These are phyloP conservation scores for Ilyonectria robusta DNA, from an alignment of 2,329 filamentous ascomycete species.

Conservation along the genomic window DNA sequence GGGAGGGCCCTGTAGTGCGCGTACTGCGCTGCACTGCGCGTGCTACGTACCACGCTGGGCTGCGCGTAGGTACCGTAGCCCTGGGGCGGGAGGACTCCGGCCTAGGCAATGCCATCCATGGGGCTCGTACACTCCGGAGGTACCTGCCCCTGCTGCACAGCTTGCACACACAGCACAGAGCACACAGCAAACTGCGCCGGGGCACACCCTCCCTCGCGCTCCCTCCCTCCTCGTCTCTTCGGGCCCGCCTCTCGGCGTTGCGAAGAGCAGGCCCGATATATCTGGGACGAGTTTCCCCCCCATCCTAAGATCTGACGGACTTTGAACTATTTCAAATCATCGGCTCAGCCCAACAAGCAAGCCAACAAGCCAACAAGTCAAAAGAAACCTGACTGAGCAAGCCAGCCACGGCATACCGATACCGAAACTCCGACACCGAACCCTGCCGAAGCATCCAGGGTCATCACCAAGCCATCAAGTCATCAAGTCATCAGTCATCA, in stretches of 20 bases:
- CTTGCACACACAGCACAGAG: neutral
- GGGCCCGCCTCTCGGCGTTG: slow-evolving; percentile 20
- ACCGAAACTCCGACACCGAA: slow-evolving; percentile 14
- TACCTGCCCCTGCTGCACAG: slow-evolving; percentile 9
- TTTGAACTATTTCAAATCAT: slow-evolving; percentile 29
- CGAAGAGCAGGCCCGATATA: slow-evolving; percentile 17
- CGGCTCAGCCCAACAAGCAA: slow-evolving; percentile 4
- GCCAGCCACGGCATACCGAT: slow-evolving; percentile 4
- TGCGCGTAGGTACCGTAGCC: slow-evolving; percentile 1
- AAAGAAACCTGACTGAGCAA: neutral
- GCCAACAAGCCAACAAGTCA: neutral
- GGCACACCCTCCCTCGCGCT: slow-evolving; percentile 18
- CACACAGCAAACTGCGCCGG: neutral
- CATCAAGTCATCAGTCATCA: slow-evolving; percentile 22
- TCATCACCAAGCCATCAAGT: slow-evolving; percentile 8
- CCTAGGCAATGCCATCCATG: slow-evolving; percentile 3
- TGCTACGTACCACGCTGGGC: neutral
- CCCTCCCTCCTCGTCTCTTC: slow-evolving; percentile 24
- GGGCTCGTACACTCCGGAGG: slow-evolving; percentile 25
- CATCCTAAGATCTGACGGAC: slow-evolving; percentile 5
- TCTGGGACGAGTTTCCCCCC: slow-evolving; percentile 21
- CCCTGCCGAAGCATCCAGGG: slow-evolving; percentile 25
- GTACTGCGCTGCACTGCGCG: neutral
- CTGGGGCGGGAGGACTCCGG: slow-evolving; percentile 27
- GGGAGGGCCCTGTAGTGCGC: slow-evolving; percentile 1